phyloP scores from a whole-genome alignment of 2,329 filamentous ascomycete species.

The Kalmusia sp. region DNA sequence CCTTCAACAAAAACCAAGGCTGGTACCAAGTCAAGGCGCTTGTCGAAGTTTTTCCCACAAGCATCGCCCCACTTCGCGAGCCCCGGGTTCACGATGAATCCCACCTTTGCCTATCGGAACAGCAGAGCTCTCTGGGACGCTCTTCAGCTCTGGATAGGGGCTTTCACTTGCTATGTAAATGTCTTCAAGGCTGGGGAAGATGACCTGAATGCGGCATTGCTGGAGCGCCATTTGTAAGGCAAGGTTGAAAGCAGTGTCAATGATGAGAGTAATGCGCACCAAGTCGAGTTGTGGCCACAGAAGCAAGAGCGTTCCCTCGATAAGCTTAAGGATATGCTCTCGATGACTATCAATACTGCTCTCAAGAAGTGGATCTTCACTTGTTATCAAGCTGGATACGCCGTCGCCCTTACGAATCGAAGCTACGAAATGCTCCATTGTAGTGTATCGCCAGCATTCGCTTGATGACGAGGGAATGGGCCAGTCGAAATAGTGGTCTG shows the following conservation, averaged over 20 bases:
- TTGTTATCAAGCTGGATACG: neutral
- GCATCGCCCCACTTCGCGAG: conserved; percentile 33
- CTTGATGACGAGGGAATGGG: conserved; percentile 1
- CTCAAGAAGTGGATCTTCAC: neutral
- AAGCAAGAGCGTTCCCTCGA: neutral
- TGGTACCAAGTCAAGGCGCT: conserved; percentile 18
- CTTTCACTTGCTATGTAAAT: conserved; percentile 1
- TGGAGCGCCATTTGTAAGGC: conserved; percentile 23
- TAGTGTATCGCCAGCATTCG: conserved; percentile 22
- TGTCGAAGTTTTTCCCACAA: conserved; percentile 22
- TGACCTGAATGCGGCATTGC: conserved; percentile 22
- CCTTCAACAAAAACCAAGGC: conserved; percentile 3
- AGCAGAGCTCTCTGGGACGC: conserved; percentile 15
- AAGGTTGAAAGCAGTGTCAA: conserved; percentile 22
- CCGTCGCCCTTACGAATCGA: neutral
- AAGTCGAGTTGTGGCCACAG: neutral
- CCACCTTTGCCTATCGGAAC: conserved; percentile 11
- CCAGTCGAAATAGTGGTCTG: too few relatives aligned
- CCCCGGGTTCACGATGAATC: conserved; percentile 25
- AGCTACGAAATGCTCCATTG: conserved; percentile 3
- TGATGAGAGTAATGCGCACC: conserved; percentile 3
- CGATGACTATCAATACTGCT: conserved; percentile 3
- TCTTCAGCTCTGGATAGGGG: neutral
- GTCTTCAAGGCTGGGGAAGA: conserved; percentile 16
- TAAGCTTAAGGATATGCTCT: neutral